Evolutionary conservation across 495 filamentous ascomycete genomes (phyloP).

Genomic region (Podospora fimiseda): DNA sequence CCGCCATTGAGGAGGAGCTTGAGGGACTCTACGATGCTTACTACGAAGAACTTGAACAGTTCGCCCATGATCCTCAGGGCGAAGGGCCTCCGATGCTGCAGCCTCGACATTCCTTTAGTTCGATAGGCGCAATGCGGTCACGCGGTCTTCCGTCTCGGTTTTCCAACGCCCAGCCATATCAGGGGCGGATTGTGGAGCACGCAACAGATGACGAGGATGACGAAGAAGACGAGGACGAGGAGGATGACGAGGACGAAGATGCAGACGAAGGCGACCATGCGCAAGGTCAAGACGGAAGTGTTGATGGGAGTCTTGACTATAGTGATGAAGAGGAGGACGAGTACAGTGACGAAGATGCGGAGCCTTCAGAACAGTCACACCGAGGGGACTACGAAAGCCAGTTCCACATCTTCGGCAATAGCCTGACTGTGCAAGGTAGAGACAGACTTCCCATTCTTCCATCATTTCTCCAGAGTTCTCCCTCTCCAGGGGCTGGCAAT

Average conservation of each 20-base stretch:
- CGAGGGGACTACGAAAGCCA: constrained; percentile 65
- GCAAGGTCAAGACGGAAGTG: constrained; percentile 10
- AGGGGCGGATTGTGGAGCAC: constrained; percentile 52
- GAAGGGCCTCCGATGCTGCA: constrained; percentile 57
- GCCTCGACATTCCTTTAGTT: constrained; percentile 51
- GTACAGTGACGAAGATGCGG: constrained; percentile 50
- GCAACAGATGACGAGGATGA: constrained; percentile 59
- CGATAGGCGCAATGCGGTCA: constrained; percentile 45
- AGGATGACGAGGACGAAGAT: constrained; percentile 49
- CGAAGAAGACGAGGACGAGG: constrained; percentile 46
- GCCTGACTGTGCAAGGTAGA: constrained; percentile 92
- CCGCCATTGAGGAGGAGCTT: constrained; percentile 95
- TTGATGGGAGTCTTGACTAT: constrained; percentile 40
- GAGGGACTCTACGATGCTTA: constrained; percentile 99
- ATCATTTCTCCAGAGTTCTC: constrained; percentile 32
- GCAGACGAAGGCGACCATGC: constrained; percentile 52
- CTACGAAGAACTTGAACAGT: constrained; percentile 96
- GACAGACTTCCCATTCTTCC: constrained; percentile 33
- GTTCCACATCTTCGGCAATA: constrained; percentile 96
- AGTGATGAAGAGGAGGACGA: constrained; percentile 57
- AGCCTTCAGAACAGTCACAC: constrained; percentile 49
- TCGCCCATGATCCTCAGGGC: constrained; percentile 79
- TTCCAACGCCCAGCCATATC: constrained; percentile 45
- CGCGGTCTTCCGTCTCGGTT: constrained; percentile 43
- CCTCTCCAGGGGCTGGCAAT: constrained; percentile 27